Percentiles rank a stretch among this genome's conserved stretches.
Conservation (phyloP, 169 alveolate genomes). For the Cryptosporidium sp. region DNA sequence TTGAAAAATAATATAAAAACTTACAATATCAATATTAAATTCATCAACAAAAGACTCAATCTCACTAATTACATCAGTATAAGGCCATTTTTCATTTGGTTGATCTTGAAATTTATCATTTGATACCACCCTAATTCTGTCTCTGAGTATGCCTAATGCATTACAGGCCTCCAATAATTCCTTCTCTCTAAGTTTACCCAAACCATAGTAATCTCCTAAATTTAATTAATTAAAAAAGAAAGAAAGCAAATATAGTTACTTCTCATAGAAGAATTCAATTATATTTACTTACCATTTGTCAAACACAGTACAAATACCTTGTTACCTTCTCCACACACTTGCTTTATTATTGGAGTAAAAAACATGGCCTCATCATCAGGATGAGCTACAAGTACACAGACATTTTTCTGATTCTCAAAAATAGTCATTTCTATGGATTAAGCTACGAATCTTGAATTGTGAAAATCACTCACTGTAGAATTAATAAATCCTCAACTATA, state of each 20-base stretch:
- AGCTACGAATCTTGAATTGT: background rate
- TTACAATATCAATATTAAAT: conserved; percentile 34
- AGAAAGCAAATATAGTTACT: background rate
- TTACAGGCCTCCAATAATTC: conserved; percentile 35
- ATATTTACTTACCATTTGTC: conserved; percentile 42
- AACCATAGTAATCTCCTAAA: conserved; percentile 48
- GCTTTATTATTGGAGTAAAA: conserved; percentile 41
- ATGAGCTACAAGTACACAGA: conserved; percentile 56
- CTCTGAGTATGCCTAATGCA: conserved; percentile 19
- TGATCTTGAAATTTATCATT: conserved; percentile 53
- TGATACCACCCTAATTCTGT: conserved; percentile 5
- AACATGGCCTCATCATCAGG: conserved; percentile 75
- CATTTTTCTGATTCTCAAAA: background rate
- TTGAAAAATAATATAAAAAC: background rate
- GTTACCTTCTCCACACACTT: background rate
- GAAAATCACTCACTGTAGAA: background rate
- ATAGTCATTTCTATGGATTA: background rate
- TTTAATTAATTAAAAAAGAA: background rate
- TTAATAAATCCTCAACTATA: background rate
- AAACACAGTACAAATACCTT: conserved; percentile 23
- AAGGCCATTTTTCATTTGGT: conserved; percentile 38
- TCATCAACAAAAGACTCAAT: conserved; percentile 39
- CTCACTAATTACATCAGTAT: conserved; percentile 21
- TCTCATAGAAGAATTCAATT: background rate
- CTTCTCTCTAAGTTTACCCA: conserved; percentile 52